Percentiles rank a stretch among this genome's conserved stretches.
Conservation (phyloP, 768 basidiomycete genomes). For the Trametes sanguinea region DNA sequence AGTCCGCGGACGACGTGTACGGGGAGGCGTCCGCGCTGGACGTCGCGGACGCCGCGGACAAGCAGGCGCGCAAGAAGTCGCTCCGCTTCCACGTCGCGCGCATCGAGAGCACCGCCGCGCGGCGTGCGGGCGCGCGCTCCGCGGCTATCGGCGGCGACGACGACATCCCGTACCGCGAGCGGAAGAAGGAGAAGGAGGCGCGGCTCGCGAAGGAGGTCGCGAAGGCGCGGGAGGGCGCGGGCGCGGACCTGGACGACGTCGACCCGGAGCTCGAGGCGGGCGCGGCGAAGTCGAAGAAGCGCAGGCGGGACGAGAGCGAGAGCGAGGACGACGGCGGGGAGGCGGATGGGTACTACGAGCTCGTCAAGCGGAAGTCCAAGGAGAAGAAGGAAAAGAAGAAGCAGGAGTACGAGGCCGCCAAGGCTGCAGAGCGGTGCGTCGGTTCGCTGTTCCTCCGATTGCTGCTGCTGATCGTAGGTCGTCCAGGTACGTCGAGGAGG, state of each 20-base stretch:
- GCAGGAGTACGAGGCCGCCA: constrained; percentile 71
- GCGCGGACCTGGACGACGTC: constrained; percentile 66
- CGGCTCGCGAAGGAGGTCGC: constrained; percentile 57
- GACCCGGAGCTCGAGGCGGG: constrained; percentile 41
- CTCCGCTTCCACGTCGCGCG: constrained; percentile 93
- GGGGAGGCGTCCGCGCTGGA: constrained; percentile 76
- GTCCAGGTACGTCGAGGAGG: constrained; percentile 37
- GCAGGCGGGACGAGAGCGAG: constrained; percentile 40
- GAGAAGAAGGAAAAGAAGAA: constrained; percentile 80
- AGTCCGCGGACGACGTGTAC: constrained; percentile 76
- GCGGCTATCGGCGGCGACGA: constrained; percentile 87
- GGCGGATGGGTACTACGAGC: constrained; percentile 85
- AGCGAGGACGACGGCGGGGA: constrained; percentile 46
- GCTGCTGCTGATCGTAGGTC: constrained; percentile 11
- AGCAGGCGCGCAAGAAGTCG: constrained; percentile 75
- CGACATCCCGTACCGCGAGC: constrained; percentile 87
- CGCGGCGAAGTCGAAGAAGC: constrained; percentile 31
- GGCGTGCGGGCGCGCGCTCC: constrained; percentile 71
- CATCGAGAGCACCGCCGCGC: constrained; percentile 79
- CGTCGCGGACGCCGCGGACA: constrained; percentile 78
- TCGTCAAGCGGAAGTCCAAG: constrained; percentile 74
- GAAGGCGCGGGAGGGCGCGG: constrained; percentile 40
- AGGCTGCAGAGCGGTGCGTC: constrained; percentile 59
- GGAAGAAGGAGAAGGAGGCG: constrained; percentile 62
- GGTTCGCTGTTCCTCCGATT: constrained; percentile 6